phyloP scores from a whole-genome alignment of 2,329 filamentous ascomycete species.

The Torrubiellomyces zombiae region DNA sequence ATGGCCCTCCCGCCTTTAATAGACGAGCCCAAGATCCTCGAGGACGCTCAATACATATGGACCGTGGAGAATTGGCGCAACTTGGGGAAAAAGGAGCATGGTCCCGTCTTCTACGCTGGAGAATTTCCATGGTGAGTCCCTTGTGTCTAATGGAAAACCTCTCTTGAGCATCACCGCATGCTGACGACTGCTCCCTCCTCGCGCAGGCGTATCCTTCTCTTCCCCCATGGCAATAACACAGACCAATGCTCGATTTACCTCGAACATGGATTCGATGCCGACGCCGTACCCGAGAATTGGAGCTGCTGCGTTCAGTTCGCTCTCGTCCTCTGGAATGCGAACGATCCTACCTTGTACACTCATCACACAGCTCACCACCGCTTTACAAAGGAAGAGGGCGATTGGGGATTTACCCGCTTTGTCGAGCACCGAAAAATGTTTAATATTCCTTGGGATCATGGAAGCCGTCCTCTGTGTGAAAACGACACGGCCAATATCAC shows the following conservation, averaged over 20 bases:
- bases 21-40: constrained; percentile 65
- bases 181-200: background rate
- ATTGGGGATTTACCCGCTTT: constrained; percentile 98
- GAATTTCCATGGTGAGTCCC: constrained; percentile 71
- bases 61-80: constrained; percentile 69
- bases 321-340: constrained; percentile 83
- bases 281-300: constrained; percentile 74
- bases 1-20: constrained; percentile 53
- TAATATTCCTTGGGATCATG: constrained; percentile 56
- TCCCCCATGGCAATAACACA: constrained; percentile 86
- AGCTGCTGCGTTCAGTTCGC: constrained; percentile 94
- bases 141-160: no score
- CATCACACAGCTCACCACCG: constrained; percentile 83
- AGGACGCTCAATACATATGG: constrained; percentile 70
- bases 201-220: constrained; percentile 80
- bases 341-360: constrained; percentile 70
- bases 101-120: constrained; percentile 72
- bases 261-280: constrained; percentile 75
- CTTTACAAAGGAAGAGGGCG: constrained; percentile 89
- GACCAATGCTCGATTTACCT: constrained; percentile 92
- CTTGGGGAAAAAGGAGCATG: constrained; percentile 66
- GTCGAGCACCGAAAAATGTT: constrained; percentile 79
- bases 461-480: constrained; percentile 55
- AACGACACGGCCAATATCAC: constrained; percentile 65
- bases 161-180: constrained; percentile 1